Evolutionary conservation across 2,329 filamentous ascomycete genomes (phyloP).

Genomic region (Exophiala sp.): DNA sequence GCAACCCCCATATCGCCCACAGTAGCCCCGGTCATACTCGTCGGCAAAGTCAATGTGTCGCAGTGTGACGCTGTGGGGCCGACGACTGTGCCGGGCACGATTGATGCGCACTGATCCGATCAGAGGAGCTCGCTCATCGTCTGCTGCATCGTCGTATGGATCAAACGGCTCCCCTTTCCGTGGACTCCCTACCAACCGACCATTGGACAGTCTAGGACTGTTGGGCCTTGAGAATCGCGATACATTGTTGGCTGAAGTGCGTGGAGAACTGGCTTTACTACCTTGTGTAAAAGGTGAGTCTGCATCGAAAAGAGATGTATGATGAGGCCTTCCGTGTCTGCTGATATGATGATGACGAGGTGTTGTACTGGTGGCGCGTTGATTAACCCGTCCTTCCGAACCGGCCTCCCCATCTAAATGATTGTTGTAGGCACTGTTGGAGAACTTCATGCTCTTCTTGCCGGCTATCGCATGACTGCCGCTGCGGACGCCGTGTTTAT

Average conservation of each 20-base stretch:
- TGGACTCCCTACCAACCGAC: constrained; percentile 39
- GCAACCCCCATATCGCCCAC: constrained; percentile 75
- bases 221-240: constrained; percentile 60
- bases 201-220: constrained; percentile 58
- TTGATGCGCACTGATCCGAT: constrained; percentile 60
- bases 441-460: constrained; percentile 96
- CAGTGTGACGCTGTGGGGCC: constrained; percentile 51
- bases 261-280: constrained; percentile 57
- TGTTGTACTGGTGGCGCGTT: constrained; percentile 55
- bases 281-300: constrained; percentile 72
- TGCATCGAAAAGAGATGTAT: constrained; percentile 67
- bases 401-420: constrained; percentile 60
- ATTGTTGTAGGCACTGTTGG: constrained; percentile 66
- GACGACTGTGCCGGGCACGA: constrained; percentile 52
- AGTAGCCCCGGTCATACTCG: constrained; percentile 59
- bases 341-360: constrained; percentile 74
- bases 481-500: constrained; percentile 64
- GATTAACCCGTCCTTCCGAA: constrained; percentile 57
- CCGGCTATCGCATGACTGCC: constrained; percentile 57
- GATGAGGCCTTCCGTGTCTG: constrained; percentile 66
- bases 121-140: constrained; percentile 83
- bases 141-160: constrained; percentile 73
- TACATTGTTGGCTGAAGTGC: constrained; percentile 38
- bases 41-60: constrained; percentile 70
- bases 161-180: constrained; percentile 66